A percentile compares a stretch with the other conserved stretches of the same genome.
These are phyloP conservation scores for Diaporthe amygdali DNA, from an alignment of 2,329 filamentous ascomycete species.

Conservation along the genomic window DNA sequence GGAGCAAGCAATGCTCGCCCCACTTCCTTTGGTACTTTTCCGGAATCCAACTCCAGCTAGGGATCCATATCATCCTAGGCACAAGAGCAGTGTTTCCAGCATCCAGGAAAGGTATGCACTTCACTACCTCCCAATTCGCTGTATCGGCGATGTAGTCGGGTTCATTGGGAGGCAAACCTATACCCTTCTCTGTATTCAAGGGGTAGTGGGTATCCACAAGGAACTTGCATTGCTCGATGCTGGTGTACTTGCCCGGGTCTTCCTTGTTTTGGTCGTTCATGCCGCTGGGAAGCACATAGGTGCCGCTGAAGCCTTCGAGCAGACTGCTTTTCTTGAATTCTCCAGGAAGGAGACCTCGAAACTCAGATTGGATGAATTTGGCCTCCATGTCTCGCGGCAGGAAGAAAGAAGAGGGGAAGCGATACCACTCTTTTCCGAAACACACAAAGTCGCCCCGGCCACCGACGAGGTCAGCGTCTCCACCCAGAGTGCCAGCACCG, in stretches of 20 bases:
- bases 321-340: constrained; percentile 80
- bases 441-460: constrained; percentile 75
- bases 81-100: constrained; percentile 74
- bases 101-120: constrained; percentile 83
- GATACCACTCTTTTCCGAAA: constrained; percentile 97
- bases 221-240: constrained; percentile 78
- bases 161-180: constrained; percentile 67
- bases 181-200: constrained; percentile 42
- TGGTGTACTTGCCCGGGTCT: constrained; percentile 84
- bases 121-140: constrained; percentile 77
- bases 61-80: constrained; percentile 82
- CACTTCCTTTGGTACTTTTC: constrained; percentile 74
- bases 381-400: constrained; percentile 82
- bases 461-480: constrained; percentile 51
- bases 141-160: constrained; percentile 79
- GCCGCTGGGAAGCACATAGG: constrained; percentile 79
- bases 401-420: constrained; percentile 93
- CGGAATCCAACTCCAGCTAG: constrained; percentile 73
- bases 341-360: constrained; percentile 85
- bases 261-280: constrained; percentile 94
- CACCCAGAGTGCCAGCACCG: constrained; percentile 53
- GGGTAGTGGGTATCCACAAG: constrained; percentile 87
- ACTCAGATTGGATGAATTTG: constrained; percentile 91
- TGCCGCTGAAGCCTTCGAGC: constrained; percentile 80
- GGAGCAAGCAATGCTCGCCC: constrained; percentile 87